phyloP scores from a whole-genome alignment of 371 early-diverging fungal species.

The Cokeromyces recurvatus region DNA sequence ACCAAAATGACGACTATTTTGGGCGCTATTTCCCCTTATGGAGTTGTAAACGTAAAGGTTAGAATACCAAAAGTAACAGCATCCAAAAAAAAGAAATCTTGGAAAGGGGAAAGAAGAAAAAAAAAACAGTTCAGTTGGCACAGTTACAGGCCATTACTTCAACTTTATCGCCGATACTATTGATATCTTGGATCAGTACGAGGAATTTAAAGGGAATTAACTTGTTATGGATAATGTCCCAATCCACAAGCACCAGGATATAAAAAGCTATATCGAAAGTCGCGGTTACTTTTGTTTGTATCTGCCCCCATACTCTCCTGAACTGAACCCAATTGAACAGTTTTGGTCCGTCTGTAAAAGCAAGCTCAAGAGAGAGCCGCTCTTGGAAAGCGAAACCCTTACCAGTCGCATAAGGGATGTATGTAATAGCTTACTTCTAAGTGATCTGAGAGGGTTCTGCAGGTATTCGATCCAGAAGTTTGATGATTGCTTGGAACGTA shows the following conservation, averaged over 20 bases:
- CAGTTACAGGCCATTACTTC: conserved; percentile 9
- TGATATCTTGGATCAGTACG: conserved; percentile 5
- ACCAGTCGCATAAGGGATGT: no score
- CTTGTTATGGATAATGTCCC: conserved; percentile 4
- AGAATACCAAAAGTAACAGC: no score
- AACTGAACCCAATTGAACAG: conserved; percentile 8
- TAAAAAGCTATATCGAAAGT: conserved; percentile 2
- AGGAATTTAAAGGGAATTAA: conserved; percentile 1
- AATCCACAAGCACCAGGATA: conserved; percentile 6
- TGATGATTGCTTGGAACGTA: no score
- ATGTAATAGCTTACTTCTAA: no score
- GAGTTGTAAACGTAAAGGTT: no score
- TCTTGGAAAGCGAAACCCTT: no score
- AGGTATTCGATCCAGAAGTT: no score
- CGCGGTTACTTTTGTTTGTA: conserved; percentile 7
- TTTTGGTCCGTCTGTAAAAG: conserved; percentile 12
- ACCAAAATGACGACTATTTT: no score
- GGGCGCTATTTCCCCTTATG: no score
- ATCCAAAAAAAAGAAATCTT: no score
- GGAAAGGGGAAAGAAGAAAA: no score
- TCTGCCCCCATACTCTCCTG: conserved; percentile 6
- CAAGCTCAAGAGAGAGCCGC: conserved; percentile 14
- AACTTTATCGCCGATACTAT: conserved; percentile 8
- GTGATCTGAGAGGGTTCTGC: no score
- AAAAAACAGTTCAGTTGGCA: conserved; percentile 4